Evolutionary conservation across 176 grass and related monocot species (phyloP), one percentile per base, ranked within the genome.

Genomic region (Alopecurus myosuroides): DNA sequence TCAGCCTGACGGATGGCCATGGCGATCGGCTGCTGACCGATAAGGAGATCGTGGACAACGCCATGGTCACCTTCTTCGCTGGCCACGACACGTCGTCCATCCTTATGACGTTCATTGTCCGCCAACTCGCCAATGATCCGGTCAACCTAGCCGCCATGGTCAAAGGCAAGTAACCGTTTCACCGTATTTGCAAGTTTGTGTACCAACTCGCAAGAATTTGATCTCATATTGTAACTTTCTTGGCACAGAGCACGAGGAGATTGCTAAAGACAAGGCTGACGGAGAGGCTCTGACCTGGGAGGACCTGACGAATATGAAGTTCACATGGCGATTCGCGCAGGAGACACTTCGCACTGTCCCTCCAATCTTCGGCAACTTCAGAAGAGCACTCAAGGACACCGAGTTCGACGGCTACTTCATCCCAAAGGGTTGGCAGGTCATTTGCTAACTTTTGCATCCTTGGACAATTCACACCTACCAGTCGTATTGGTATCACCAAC

Each of bases 61-160:
- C 69, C 78, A 86, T 85, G 31, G 41, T 83, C 45, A 26, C 86
- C 20, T 78, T 93, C 52, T 1, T 79, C 3, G 79, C 74, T 35
- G 82, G 85, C 46, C 78, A 88, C 15, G 91, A 90, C 68, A 93
- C 88, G 4, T 85, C 88, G 4, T 82, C 91, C 35, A 53, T 77
- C 50, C 91, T 93, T 51, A 46, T 90, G 55, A 83, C 85, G 7
- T 93, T 93, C 88, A 90, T 93, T 79, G 22, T 90, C 34, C 88
- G 88, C 35, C 88, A 88, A 13, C 91, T 93, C 42, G 85, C 91
- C 42, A 76, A 33, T 1, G 88, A 93, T 57, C 63, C 68, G 0
- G 79, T 22, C 39, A 88, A 75, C 9, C 83, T 84, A 14, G 57
- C 79, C 18, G 49, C 68, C 23, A 86, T 89, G 78, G 46, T 61